phyloP scores from a whole-genome alignment of 306 rosid genomes.

The Prunus mongolica region DNA sequence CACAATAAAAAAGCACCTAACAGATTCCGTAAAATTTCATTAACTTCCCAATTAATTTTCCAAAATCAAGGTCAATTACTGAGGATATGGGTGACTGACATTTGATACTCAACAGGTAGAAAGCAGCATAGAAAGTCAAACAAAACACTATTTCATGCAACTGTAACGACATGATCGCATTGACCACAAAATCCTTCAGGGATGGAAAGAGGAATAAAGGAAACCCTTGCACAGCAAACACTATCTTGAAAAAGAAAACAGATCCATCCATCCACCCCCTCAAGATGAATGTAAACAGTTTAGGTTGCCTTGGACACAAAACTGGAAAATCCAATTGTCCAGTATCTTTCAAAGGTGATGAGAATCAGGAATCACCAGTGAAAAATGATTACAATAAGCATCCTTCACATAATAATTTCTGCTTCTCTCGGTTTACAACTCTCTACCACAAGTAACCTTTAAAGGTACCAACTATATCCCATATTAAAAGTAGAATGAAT shows the following conservation, averaged over 20 bases:
- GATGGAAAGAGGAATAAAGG: neutral
- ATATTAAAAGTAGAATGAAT: neutral
- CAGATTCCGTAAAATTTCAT: neutral
- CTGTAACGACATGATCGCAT: neutral
- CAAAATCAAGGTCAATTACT: neutral
- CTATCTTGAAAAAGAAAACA: neutral
- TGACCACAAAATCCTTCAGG: neutral
- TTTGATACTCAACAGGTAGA: neutral
- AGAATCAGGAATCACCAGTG: neutral
- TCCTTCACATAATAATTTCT: neutral
- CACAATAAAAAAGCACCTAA: neutral
- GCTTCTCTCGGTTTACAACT: neutral
- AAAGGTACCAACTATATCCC: neutral
- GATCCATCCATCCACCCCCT: neutral
- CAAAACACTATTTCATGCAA: neutral
- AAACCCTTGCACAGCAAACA: neutral
- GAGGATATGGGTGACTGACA: neutral
- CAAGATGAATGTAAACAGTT: neutral
- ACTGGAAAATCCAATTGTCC: neutral
- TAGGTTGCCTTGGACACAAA: neutral
- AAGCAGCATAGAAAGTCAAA: neutral
- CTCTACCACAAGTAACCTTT: neutral
- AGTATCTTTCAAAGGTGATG: neutral
- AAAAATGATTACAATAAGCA: neutral
- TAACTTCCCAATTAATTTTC: neutral